Base-by-base conservation (phyloP, 257 asterid species). In the Capsicum rhomboideum region DNA sequence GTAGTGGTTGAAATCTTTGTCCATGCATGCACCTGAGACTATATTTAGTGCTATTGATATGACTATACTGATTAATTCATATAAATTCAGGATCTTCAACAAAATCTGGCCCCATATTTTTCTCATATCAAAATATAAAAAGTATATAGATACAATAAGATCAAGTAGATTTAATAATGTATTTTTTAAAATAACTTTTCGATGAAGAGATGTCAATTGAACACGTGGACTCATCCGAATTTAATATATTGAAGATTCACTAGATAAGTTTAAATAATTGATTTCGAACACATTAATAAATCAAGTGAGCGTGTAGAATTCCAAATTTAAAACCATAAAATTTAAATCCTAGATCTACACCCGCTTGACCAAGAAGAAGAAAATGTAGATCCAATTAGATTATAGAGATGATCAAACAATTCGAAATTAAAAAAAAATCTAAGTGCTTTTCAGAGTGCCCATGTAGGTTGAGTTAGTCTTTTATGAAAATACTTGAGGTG, bases 11-110 rank as follows among this genome's bases (percentile, higher is more conserved):
- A 84, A 83, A 69, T 68, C 84, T 82, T 72, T 82, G 91, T 90
- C 87, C 91, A 90, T 92, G 92, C 66, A 91, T 92, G 92, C 66
- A 91, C 78, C 84, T 28, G 29, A 14, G 71, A 28, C 56, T 42
- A 12, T n/a, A 72, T 12, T 23, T n/a, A 10, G 23, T 46, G 29
- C 8, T 74, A 46, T 46, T 14, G 80, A 74, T 74, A 74, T 13
- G 80, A 74, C 58, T 46, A 8, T 46, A 46, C 23, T 23, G 23
- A 5, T 13, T 72, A 8, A 52, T 66, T 66, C 5, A 29, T 29
- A 66, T 7, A 66, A 66, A 29, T 29, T 31, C 75, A 28, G 8
- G 58, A 46, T 46, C 80, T 14, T 23, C 4, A 74, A 44, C 40
- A 23, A 74, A 44, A 23, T 13, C 49, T 29, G 12, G 49, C 75